Evolutionary conservation across 352 stramenopile species (phyloP), one percentile per base, ranked within the genome.

Genomic region (Pythium phragmiticola): DNA sequence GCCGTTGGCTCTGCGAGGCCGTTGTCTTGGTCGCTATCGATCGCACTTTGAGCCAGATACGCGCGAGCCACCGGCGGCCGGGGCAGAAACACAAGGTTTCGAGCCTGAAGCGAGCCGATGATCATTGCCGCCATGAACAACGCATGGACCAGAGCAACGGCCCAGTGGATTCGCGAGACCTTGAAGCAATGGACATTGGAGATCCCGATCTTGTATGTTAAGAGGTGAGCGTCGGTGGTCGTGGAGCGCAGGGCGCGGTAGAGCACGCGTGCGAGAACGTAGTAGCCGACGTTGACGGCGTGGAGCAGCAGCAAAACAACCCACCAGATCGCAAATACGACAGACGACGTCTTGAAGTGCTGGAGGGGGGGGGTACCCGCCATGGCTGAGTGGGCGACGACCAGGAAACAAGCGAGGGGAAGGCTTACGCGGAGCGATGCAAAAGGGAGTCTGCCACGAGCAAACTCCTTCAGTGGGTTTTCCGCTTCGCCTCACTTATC

Each of bases 281-380:
- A 56, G 49, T 56, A 56, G 28, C 8, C 28, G 8, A 56, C 8
- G 49, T 56, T 56, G 12, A 43, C 49, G 14, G n/a, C 14, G 49
- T 56, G 49, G 16, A 56, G 49, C 39, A 56, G 28, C 11, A 56
- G 49, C 8, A 56, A 9, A 9, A 37, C 33, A 9, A 37, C 33
- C 33, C 33, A 37, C 33, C 33, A 37, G 33, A 37, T 11, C 5
- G 33, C 33, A 37, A 37, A 37, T 9, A 9, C 33, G 33, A 37
- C 33, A 6, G 33, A 37, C 33, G 33, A 9, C 33, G 9, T 37
- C 33, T 37, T 37, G 0, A 37, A 12, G 19, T 30, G 7, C 30
- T 6, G 19, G 19, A 28, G 21, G 21, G 21, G 21, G 21, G 1
- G 21, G 21, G 21, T 21, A 21, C 21, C 21, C 21, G 21, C 21